Evolutionary conservation across 1,139 yeast genomes (phyloP).

Genomic region (Magnusiomyces tetraspermus): DNA sequence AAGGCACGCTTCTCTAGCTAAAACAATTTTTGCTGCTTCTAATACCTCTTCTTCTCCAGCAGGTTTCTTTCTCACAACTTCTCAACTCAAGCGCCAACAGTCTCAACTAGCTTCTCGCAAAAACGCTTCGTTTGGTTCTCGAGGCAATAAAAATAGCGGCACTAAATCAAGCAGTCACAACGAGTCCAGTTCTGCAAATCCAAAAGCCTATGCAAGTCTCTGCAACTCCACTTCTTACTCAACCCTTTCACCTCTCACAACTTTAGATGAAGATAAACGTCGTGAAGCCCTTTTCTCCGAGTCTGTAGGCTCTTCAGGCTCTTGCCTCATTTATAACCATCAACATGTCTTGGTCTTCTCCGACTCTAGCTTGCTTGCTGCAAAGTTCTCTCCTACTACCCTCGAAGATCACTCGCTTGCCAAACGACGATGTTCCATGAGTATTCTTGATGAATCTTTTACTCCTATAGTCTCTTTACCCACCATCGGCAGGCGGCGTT

Average conservation of each 20-base stretch:
- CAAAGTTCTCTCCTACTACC: background rate
- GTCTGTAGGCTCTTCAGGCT: conserved; percentile 12
- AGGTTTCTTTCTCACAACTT: conserved; percentile 35
- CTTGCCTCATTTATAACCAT: conserved; percentile 14
- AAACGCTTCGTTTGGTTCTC: conserved; percentile 13
- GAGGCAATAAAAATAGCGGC: background rate
- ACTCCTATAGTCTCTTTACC: conserved; percentile 2
- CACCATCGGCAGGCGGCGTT: background rate
- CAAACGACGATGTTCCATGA: conserved; percentile 8
- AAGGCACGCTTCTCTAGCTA: conserved; percentile 5
- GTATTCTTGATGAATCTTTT: conserved; percentile 6
- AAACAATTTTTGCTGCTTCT: conserved; percentile 4
- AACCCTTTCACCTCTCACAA: conserved; percentile 24
- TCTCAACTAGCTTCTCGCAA: conserved; percentile 28
- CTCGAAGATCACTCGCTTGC: background rate
- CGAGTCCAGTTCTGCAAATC: conserved; percentile 13
- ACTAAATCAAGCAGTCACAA: background rate
- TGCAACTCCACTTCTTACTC: conserved; percentile 20
- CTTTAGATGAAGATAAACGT: conserved; percentile 30
- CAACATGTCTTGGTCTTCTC: conserved; percentile 11
- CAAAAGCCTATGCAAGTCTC: conserved; percentile 14
- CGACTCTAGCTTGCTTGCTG: background rate
- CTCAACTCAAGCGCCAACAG: conserved; percentile 34
- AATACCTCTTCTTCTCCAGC: conserved; percentile 10
- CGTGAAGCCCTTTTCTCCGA: conserved; percentile 19